A percentile compares a stretch with the other conserved stretches of the same genome.
Conservation (phyloP, 345 rosid genomes). For the Pugionium dolabratum region DNA sequence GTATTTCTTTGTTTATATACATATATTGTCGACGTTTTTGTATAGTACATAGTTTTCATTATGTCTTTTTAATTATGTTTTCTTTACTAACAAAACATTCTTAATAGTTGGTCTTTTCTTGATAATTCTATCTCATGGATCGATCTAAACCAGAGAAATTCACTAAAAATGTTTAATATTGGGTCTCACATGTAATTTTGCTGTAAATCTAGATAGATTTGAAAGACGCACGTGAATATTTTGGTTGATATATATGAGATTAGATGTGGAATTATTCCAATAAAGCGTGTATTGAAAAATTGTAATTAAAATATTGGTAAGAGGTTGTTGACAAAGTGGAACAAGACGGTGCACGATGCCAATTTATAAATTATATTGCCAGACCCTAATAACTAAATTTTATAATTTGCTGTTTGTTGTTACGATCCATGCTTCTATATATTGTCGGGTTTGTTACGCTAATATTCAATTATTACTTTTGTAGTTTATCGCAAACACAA, state of each 20-base stretch:
- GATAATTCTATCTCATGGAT: background rate
- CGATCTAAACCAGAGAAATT: background rate
- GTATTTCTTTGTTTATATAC: background rate
- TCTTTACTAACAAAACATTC: constrained; percentile 17
- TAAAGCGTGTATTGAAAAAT: constrained; percentile 4
- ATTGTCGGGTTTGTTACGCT: constrained; percentile 30
- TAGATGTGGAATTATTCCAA: constrained; percentile 31
- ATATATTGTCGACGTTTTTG: too few relatives aligned
- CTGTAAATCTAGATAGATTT: constrained; percentile 30
- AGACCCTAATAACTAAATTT: constrained; percentile 23
- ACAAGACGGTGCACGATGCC: constrained; percentile 42
- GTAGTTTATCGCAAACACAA: background rate
- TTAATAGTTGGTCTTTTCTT: background rate
- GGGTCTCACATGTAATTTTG: constrained; percentile 19
- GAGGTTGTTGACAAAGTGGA: constrained; percentile 32
- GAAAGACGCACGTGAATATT: constrained; percentile 37
- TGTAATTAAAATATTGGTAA: constrained; percentile 25
- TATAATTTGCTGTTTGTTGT: constrained; percentile 32
- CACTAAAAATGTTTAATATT: background rate
- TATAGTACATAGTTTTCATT: background rate
- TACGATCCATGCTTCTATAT: constrained; percentile 32
- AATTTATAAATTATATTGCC: constrained; percentile 11
- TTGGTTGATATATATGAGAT: constrained; percentile 5
- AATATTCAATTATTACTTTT: constrained; percentile 1
- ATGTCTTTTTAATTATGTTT: background rate